Conservation (phyloP, 2,329 filamentous ascomycete genomes). For the Aspergillus alliaceus region DNA sequence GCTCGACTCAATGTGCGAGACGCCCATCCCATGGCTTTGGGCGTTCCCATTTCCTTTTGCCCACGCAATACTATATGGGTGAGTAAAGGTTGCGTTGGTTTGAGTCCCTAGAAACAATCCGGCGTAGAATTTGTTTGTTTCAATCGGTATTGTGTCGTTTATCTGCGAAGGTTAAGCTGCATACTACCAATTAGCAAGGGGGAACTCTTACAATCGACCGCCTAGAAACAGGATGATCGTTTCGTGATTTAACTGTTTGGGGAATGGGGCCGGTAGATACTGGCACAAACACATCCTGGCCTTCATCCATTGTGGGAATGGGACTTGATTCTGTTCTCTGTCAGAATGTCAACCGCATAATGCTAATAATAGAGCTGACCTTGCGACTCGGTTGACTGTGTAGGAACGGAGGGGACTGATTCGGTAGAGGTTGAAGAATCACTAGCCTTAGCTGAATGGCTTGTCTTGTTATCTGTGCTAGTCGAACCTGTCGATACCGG, state of each 20-base stretch:
- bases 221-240: conserved; percentile 45
- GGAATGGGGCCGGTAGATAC: conserved; percentile 41
- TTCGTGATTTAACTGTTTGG: conserved; percentile 35
- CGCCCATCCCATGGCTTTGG: conserved; percentile 72
- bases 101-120: conserved; percentile 79
- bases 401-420: not conserved
- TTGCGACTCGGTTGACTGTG: not conserved
- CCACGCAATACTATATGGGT: conserved; percentile 73
- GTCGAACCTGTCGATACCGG: not conserved
- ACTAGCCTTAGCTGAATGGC: not conserved
- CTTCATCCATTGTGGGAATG: conserved; percentile 25
- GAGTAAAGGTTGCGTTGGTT: conserved; percentile 67
- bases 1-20: conserved; percentile 69
- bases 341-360: conserved; percentile 2
- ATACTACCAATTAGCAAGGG: not conserved
- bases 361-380: conserved; percentile 1
- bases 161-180: conserved; percentile 24
- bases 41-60: conserved; percentile 62
- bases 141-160: conserved; percentile 35
- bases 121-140: conserved; percentile 64
- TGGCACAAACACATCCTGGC: conserved; percentile 45
- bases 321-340: not conserved
- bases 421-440: not conserved
- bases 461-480: not conserved
- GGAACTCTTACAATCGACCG: conserved; percentile 37